Evolutionary conservation across 805 yeast species (phyloP).

Genomic region (Komagataella ulmi): DNA sequence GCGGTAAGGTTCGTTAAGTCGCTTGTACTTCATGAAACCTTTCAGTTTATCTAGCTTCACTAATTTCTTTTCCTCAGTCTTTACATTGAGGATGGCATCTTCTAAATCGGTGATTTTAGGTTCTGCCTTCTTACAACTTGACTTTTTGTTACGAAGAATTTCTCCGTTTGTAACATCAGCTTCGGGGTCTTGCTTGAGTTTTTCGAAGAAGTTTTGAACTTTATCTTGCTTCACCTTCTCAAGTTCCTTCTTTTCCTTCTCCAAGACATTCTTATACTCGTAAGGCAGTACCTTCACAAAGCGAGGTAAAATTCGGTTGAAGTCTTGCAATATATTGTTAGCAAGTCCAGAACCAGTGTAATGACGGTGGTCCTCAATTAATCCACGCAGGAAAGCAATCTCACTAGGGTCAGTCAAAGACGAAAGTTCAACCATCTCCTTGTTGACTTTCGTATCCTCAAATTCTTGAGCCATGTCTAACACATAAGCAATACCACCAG

Average conservation of each 20-base stretch:
- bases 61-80: slow-evolving; percentile 49
- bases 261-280: slow-evolving; percentile 85
- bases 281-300: slow-evolving; percentile 89
- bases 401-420: slow-evolving; percentile 76
- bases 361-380: slow-evolving; percentile 90
- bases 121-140: slow-evolving; percentile 25
- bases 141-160: slow-evolving; percentile 41
- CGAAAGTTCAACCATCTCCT: slow-evolving; percentile 70
- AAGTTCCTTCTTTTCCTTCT: slow-evolving; percentile 52
- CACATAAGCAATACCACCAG: slow-evolving; percentile 98
- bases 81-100: slow-evolving; percentile 67
- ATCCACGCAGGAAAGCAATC: slow-evolving; percentile 85
- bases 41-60: slow-evolving; percentile 64
- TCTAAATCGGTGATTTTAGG: slow-evolving; percentile 85
- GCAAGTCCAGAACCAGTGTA: slow-evolving; percentile 91
- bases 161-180: slow-evolving; percentile 88
- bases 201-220: slow-evolving; percentile 49
- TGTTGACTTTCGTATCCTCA: slow-evolving; percentile 53
- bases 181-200: slow-evolving; percentile 71
- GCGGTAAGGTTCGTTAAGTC: slow-evolving; percentile 81
- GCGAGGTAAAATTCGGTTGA: slow-evolving; percentile 76
- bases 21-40: slow-evolving; percentile 90
- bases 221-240: slow-evolving; percentile 57
- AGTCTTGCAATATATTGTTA: slow-evolving; percentile 66
- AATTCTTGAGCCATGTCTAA: slow-evolving; percentile 93